These are phyloP conservation scores for Aspergillus mulundensis DNA, from an alignment of 495 filamentous ascomycete genomes.

Conservation along the genomic window DNA sequence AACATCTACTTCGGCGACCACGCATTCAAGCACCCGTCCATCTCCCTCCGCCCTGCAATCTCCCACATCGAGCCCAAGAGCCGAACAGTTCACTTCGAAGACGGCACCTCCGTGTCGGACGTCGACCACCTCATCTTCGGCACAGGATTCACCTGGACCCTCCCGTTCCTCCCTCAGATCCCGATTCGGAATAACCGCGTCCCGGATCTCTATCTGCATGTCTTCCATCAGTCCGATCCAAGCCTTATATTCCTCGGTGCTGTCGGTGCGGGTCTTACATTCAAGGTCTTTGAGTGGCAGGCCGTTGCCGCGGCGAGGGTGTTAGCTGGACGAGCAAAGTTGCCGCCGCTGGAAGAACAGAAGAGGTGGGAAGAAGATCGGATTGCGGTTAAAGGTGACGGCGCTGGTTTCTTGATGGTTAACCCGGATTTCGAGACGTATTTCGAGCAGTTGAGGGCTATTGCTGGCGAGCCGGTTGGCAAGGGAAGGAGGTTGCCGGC, in stretches of 20 bases:
- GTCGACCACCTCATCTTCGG: slow-evolving; percentile 57
- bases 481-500: slow-evolving; percentile 40
- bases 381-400: slow-evolving; percentile 47
- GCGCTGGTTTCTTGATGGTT: slow-evolving; percentile 44
- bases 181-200: slow-evolving; percentile 50
- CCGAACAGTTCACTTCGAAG: slow-evolving; percentile 41
- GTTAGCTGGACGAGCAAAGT: slow-evolving; percentile 45
- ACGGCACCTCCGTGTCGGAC: slow-evolving; percentile 42
- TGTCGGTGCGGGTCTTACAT: slow-evolving; percentile 52
- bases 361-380: slow-evolving; percentile 50
- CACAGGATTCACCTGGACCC: slow-evolving; percentile 53
- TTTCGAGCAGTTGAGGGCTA: slow-evolving; percentile 44
- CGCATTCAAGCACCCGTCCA: slow-evolving; percentile 49
- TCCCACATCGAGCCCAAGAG: slow-evolving; percentile 38
- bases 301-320: slow-evolving; percentile 54
- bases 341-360: slow-evolving; percentile 43
- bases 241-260: slow-evolving; percentile 37
- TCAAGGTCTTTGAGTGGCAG: slow-evolving; percentile 60
- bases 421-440: slow-evolving; percentile 53
- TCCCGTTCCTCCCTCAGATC: slow-evolving; percentile 51
- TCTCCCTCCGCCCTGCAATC: slow-evolving; percentile 41
- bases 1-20: slow-evolving; percentile 50
- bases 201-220: slow-evolving; percentile 53
- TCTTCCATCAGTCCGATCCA: slow-evolving; percentile 45
- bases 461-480: slow-evolving; percentile 44